Base-by-base conservation (phyloP, 2,329 filamentous ascomycete species). In the Hymenoscyphus occultus region DNA sequence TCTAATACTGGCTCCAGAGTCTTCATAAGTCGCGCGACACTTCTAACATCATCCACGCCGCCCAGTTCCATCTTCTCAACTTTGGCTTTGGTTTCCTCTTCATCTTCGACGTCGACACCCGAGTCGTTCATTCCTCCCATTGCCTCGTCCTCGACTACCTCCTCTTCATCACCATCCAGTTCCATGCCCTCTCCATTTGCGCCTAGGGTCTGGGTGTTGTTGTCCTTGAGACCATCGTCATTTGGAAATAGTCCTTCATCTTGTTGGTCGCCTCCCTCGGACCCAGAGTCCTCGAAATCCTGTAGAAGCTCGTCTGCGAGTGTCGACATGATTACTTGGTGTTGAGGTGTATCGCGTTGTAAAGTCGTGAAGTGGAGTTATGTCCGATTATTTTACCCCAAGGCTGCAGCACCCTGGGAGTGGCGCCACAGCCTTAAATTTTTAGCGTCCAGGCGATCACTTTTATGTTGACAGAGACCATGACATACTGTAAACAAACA, bases 221-320 rank as follows among this genome's bases (percentile, higher is more conserved):
- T 63, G 57, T 71, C 69, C 69, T 79, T 71, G 61, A 66, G 73
- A 70, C 74, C 74, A 60, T 80, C 78, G 51, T 81, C 77, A 65
- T 78, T 71, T 42, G 76, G 71, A 69, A 82, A 78, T 35, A 79
- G 74, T 39, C 74, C 76, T 67, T 82, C 80, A 61, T 83, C 80
- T 64, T 85, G 81, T 39, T 86, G 81, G 42, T 86, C 86, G 67
- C 89, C 89, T 45, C 84, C 86, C 72, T 95, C 91, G 61, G 92
- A 92, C 61, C 88, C 92, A 5, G 88, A 91, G 74, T 96, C 92
- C 73, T 93, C 92, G 69, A 96, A 95, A 76, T 96, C 92, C 74
- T 95, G 91, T 72, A 98, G 83, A 12, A 99, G 85, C 77, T 98
- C 94, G 74, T 98, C 93, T 68, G 92, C 94, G 69, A 96, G 84